These are phyloP conservation scores for Yamadazyma dendronema DNA, from an alignment of 1,139 yeast genomes.

Conservation along the genomic window DNA sequence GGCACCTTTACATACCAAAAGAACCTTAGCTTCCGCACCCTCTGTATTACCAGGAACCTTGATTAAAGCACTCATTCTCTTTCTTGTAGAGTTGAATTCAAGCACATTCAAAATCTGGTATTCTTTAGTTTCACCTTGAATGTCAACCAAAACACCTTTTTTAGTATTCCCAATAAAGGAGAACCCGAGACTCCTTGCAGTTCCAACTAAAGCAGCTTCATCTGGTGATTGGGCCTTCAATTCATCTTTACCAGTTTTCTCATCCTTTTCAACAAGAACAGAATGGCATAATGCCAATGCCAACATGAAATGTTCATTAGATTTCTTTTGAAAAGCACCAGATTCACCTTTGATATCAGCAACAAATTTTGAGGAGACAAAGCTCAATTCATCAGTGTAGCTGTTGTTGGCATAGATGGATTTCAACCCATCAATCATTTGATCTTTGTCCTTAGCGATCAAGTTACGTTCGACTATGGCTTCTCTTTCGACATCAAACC, in stretches of 20 bases:
- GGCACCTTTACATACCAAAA: conserved; percentile 50
- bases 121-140: conserved; percentile 43
- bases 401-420: conserved; percentile 21
- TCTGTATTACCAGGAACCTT: conserved; percentile 45
- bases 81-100: conserved; percentile 54
- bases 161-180: conserved; percentile 49
- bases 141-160: conserved; percentile 41
- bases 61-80: conserved; percentile 89
- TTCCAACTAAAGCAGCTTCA: conserved; percentile 62
- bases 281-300: conserved; percentile 59
- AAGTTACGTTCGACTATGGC: conserved; percentile 35
- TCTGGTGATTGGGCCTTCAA: conserved; percentile 65
- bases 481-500: conserved; percentile 52
- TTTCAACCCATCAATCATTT: conserved; percentile 35
- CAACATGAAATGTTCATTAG: conserved; percentile 51
- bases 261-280: conserved; percentile 51
- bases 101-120: conserved; percentile 50
- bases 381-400: conserved; percentile 44
- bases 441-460: conserved; percentile 35
- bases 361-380: conserved; percentile 47
- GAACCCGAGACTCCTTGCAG: conserved; percentile 56
- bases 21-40: conserved; percentile 36
- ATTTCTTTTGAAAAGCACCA: conserved; percentile 32
- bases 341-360: conserved; percentile 31
- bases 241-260: conserved; percentile 31